Conservation (phyloP, 106 monocot genomes). For the Cymbidium sinense region DNA sequence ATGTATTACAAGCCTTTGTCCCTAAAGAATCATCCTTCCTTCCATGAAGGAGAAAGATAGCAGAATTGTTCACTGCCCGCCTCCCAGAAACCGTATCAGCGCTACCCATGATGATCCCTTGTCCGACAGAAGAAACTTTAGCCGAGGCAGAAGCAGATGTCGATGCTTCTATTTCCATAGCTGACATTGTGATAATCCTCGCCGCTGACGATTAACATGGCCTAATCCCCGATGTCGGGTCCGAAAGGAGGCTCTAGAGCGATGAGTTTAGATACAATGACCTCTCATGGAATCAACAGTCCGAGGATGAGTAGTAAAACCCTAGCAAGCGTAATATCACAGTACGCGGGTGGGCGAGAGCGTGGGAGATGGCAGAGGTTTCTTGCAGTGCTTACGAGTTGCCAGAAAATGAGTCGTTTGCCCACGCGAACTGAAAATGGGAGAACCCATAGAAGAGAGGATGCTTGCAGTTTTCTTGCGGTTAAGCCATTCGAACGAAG, state of each 20-base stretch:
- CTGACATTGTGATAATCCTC: background rate
- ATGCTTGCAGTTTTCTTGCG: no score
- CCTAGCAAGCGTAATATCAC: background rate
- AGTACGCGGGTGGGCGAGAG: background rate
- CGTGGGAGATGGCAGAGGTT: slow-evolving; percentile 6
- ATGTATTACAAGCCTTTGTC: no score
- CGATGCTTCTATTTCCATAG: background rate
- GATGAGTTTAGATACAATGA: slow-evolving; percentile 19
- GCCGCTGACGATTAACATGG: background rate
- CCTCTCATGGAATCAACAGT: background rate
- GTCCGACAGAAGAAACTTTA: background rate
- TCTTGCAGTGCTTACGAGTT: no score
- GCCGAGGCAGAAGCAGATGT: background rate
- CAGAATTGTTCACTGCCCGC: no score
- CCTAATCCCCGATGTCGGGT: slow-evolving; percentile 9
- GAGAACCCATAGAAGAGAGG: no score
- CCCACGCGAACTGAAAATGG: no score
- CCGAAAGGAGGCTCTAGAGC: background rate
- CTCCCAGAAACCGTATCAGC: background rate
- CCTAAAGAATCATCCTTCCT: no score
- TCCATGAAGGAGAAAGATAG: no score
- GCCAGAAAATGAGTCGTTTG: no score
- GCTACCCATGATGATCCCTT: background rate
- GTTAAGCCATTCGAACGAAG: no score
- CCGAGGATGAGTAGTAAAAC: background rate